These are phyloP conservation scores for Gentiana straminea DNA, from an alignment of 257 asterid species.

Conservation along the genomic window DNA sequence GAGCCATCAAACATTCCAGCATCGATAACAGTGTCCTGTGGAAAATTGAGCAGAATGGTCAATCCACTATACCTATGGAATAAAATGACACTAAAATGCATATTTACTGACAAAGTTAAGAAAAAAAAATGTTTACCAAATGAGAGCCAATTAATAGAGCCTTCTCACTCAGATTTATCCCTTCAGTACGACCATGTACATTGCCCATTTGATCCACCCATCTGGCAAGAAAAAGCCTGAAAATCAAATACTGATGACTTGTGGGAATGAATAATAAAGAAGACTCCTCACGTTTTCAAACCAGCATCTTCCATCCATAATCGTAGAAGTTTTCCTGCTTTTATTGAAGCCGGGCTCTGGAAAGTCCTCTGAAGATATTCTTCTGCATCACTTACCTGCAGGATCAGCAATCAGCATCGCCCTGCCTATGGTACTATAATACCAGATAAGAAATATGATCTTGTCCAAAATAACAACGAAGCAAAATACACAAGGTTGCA, in stretches of 20 bases:
- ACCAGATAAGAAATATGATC: background rate
- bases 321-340: constrained; percentile 63
- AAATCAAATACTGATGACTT: constrained; percentile 5
- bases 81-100: background rate
- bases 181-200: constrained; percentile 80
- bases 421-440: background rate
- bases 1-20: constrained; percentile 94
- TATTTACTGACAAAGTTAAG: constrained; percentile 10
- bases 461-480: too few species aligned
- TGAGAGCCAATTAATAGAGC: constrained; percentile 94
- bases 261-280: constrained; percentile 1
- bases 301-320: constrained; percentile 97
- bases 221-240: constrained; percentile 30
- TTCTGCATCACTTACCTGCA: constrained; percentile 91
- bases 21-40: constrained; percentile 92
- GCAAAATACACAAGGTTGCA: background rate
- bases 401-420: constrained; percentile 1
- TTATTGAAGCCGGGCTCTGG: constrained; percentile 78
- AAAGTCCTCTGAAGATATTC: constrained; percentile 83
- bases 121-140: constrained; percentile 50
- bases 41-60: constrained; percentile 10
- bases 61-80: background rate
- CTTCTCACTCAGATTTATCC: constrained; percentile 68
- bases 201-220: constrained; percentile 99
- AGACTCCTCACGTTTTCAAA: constrained; percentile 55